phyloP scores from a whole-genome alignment of 1,139 yeast genomes.

The Petasospora rhodanensis region DNA sequence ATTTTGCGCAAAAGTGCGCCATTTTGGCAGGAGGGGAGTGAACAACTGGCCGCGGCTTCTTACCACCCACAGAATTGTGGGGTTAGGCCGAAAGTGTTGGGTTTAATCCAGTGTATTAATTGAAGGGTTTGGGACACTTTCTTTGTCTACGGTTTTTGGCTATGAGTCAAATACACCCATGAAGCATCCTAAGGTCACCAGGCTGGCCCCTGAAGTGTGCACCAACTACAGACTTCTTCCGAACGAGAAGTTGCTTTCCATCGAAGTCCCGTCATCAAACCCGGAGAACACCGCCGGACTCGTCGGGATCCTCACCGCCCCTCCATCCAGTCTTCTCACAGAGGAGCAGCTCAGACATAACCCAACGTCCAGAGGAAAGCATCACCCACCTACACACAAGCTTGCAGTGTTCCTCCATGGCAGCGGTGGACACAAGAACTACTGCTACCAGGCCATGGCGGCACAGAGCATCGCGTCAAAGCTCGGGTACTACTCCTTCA shows the following conservation, averaged over 20 bases:
- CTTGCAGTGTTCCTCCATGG: slow-evolving; percentile 63
- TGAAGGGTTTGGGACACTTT: too few relatives aligned
- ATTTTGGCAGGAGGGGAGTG: too few relatives aligned
- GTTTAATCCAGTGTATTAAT: too few relatives aligned
- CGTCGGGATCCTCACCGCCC: slow-evolving; percentile 31
- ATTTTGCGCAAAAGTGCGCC: too few relatives aligned
- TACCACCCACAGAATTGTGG: too few relatives aligned
- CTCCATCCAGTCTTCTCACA: slow-evolving; percentile 23
- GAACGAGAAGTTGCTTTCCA: slow-evolving; percentile 21
- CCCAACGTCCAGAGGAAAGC: slow-evolving; percentile 16
- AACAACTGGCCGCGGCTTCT: too few relatives aligned
- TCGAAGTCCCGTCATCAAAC: slow-evolving; percentile 16
- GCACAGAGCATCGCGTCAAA: slow-evolving; percentile 58
- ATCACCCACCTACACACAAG: slow-evolving; percentile 32
- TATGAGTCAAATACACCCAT: too few relatives aligned
- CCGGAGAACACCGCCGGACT: slow-evolving; percentile 24
- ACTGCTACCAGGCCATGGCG: slow-evolving; percentile 62
- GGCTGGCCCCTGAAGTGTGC: slow-evolving; percentile 13
- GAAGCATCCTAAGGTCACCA: too few relatives aligned
- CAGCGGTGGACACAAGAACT: slow-evolving; percentile 77
- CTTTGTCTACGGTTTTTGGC: too few relatives aligned
- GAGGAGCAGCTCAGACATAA: slow-evolving; percentile 22
- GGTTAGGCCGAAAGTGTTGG: too few relatives aligned
- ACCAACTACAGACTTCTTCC: slow-evolving; percentile 17
- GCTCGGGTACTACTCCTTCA: slow-evolving; percentile 56